phyloP scores from a whole-genome alignment of 495 filamentous ascomycete species.

The Neurospora pannonica region DNA sequence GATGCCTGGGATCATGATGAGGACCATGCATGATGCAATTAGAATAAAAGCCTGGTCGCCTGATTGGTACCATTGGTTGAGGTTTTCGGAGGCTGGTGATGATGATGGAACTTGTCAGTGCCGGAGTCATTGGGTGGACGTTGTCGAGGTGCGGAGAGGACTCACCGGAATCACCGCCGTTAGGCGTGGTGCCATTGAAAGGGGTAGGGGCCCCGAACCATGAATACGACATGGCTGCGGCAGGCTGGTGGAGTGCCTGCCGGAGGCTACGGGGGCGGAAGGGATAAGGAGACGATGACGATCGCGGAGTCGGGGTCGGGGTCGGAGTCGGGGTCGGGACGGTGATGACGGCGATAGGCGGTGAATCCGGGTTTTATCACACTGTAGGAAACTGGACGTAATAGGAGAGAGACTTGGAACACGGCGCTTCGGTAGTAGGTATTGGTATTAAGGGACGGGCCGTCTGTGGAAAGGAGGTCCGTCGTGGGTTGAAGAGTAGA shows the following conservation, averaged over 20 bases:
- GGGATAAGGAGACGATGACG: neutral
- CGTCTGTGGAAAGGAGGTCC: neutral
- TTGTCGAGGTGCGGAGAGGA: conserved; percentile 11
- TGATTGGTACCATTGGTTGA: conserved; percentile 75
- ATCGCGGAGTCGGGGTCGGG: neutral
- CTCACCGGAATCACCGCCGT: conserved; percentile 79
- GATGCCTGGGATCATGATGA: conserved; percentile 91
- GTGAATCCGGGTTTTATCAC: neutral
- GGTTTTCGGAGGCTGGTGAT: conserved; percentile 53
- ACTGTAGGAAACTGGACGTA: neutral
- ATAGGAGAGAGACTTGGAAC: neutral
- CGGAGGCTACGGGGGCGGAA: neutral
- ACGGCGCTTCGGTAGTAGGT: neutral
- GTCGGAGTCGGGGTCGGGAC: neutral
- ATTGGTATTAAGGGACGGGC: neutral
- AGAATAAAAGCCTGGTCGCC: conserved; percentile 78
- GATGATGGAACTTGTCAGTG: conserved; percentile 17
- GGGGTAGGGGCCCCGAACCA: conserved; percentile 67
- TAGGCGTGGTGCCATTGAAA: conserved; percentile 67
- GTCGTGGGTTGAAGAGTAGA: neutral
- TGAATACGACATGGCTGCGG: conserved; percentile 58
- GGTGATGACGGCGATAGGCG: neutral
- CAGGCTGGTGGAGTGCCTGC: neutral
- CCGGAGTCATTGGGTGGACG: conserved; percentile 8
- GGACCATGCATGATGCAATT: conserved; percentile 84